Conservation (phyloP, 2,329 filamentous ascomycete genomes). For the Orbilia quercus region DNA sequence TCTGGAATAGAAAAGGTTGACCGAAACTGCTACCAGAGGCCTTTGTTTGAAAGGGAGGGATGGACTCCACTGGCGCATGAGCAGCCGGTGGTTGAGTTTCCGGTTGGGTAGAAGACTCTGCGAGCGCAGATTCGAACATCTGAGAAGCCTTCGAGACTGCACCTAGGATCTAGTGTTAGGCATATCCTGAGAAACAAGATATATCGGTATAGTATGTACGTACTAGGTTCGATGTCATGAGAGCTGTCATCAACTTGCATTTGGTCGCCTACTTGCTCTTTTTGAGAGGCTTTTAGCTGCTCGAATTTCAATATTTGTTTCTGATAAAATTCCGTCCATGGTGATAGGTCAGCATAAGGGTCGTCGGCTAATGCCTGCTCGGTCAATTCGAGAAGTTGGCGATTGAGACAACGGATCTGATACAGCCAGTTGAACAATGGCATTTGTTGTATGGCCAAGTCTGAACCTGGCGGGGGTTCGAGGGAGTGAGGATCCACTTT, state of each 20-base stretch:
- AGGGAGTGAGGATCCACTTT: conserved; percentile 45
- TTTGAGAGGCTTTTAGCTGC: conserved; percentile 21
- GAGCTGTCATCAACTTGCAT: conserved; percentile 12
- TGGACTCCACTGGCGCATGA: not conserved
- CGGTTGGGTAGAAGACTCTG: not conserved
- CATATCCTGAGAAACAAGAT: not conserved
- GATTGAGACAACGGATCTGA: conserved; percentile 44
- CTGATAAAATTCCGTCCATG: conserved; percentile 38
- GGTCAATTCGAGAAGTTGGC: conserved; percentile 24
- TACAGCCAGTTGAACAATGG: conserved; percentile 49
- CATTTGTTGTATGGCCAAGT: conserved; percentile 39
- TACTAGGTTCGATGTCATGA: conserved; percentile 17
- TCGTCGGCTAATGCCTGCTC: conserved; percentile 20
- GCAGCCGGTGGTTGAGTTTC: not conserved
- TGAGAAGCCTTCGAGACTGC: conserved; percentile 38
- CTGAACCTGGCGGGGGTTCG: conserved; percentile 16
- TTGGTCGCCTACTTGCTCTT: conserved; percentile 16
- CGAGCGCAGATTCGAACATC: conserved; percentile 47
- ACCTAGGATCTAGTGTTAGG: not conserved
- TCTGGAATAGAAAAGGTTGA: not conserved
- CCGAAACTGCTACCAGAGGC: conserved; percentile 26
- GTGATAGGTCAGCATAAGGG: conserved; percentile 25
- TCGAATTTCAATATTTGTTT: conserved; percentile 21
- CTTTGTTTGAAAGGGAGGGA: conserved; percentile 28
- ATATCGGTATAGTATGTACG: conserved; percentile 1